A percentile compares a stretch with the other conserved stretches of the same genome.
Conservation (phyloP, 2,329 filamentous ascomycete genomes). For the Neonectria coccinea region DNA sequence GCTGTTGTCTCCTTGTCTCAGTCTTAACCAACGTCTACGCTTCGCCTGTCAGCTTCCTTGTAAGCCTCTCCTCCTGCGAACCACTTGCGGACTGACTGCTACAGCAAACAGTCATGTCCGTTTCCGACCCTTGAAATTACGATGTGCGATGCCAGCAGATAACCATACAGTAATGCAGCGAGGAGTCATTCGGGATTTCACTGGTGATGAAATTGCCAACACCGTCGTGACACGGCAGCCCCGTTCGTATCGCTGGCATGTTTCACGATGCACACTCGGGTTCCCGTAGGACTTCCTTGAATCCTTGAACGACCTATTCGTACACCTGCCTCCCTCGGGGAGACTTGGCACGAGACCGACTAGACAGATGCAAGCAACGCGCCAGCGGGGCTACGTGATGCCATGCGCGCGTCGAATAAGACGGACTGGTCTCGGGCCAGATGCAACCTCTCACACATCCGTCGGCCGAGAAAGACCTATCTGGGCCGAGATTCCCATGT, state of each 20-base stretch:
- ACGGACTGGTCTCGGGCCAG: slow-evolving; percentile 28
- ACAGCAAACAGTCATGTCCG: slow-evolving; percentile 23
- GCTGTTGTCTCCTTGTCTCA: not conserved
- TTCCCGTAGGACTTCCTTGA: not conserved
- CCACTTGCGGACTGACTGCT: slow-evolving; percentile 13
- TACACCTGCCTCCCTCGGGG: slow-evolving; percentile 16
- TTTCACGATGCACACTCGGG: slow-evolving; percentile 35
- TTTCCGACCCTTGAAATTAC: slow-evolving; percentile 26
- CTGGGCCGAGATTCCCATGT: slow-evolving; percentile 36
- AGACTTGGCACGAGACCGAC: slow-evolving; percentile 24
- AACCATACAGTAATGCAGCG: slow-evolving; percentile 38
- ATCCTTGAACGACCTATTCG: not conserved
- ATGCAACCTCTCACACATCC: slow-evolving; percentile 32
- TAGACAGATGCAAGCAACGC: slow-evolving; percentile 6
- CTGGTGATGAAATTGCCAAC: slow-evolving; percentile 43
- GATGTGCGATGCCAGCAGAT: slow-evolving; percentile 43
- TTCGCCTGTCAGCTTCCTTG: not conserved
- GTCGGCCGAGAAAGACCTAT: slow-evolving; percentile 42
- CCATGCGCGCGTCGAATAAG: slow-evolving; percentile 24
- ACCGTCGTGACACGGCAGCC: slow-evolving; percentile 37
- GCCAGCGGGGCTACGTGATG: slow-evolving; percentile 22
- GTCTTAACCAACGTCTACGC: not conserved
- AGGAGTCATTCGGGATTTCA: slow-evolving; percentile 44
- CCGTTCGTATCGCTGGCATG: slow-evolving; percentile 42
- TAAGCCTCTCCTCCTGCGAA: slow-evolving; percentile 13